Base-by-base conservation (phyloP, 2,329 filamentous ascomycete species). In the Colletotrichum shisoi region DNA sequence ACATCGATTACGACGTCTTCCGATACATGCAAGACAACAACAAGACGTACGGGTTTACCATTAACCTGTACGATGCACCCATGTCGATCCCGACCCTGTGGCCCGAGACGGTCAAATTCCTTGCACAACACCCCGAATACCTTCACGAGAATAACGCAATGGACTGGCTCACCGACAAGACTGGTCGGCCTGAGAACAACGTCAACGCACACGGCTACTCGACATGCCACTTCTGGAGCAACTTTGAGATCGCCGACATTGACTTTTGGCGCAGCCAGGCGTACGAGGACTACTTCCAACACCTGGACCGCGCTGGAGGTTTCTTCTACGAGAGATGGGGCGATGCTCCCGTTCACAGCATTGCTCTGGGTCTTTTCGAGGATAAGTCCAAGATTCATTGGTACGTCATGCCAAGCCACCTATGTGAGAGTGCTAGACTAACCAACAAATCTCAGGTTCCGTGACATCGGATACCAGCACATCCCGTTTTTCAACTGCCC, bases 241-340 rank as follows among this genome's bases (percentile, higher is more conserved):
- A 99, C 79, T 99, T 99, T 73, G 95, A 99, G 79, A 94, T 99
- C 73, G 94, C 87, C 53, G 93, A 97, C 78, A 87, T 99, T 85
- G 87, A 87, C 70, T 97, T 99, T 79, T 99, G 93, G 92, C 85
- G 95, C 56, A 92, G 93, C 75, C 87, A 94, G 76, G 85, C 88
- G 52, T 99, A 99, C 76, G 91, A 96, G 76, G 93, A 96, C 70
- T 99, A 97, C 79, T 99, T 99, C 76, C 89, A 96, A 75, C 93
- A 98, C 78, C 85, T 99, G 40, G 95, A 99, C 78, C 88, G 91
- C 21, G 92, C 94, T 0, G 95, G 95, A 44, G 95, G 95, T 27
- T 99, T 99, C 86, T 99, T 97, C 79, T 99, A 99, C 76, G 95
- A 99, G 81, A 85, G 95, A 72, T 99, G 95, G 95, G 95, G 95